Evolutionary conservation across 2,329 filamentous ascomycete genomes (phyloP).

Genomic region (Simplicillium aogashimaense): DNA sequence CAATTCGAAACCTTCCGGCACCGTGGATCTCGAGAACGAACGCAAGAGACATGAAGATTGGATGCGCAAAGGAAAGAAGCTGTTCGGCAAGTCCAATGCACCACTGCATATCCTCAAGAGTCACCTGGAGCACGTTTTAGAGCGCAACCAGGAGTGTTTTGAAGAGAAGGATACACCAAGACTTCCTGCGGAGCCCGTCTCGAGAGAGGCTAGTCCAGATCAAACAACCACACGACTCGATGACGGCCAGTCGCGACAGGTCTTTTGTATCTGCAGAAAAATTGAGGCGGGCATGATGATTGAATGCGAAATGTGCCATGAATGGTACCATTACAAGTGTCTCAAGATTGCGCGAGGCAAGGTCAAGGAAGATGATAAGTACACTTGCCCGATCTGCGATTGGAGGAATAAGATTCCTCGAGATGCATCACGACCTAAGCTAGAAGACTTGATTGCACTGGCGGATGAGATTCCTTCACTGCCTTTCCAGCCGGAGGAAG

Average conservation of each 20-base stretch:
- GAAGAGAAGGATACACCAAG: constrained; percentile 78
- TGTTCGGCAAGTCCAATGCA: constrained; percentile 97
- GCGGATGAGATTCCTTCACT: constrained; percentile 70
- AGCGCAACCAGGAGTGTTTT: constrained; percentile 85
- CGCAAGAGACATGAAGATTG: constrained; percentile 94
- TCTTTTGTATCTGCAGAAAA: constrained; percentile 93
- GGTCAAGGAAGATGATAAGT: constrained; percentile 97
- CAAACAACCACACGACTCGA: constrained; percentile 46
- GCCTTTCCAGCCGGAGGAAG: constrained; percentile 94
- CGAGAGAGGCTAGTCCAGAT: constrained; percentile 60
- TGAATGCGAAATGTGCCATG: constrained; percentile 94
- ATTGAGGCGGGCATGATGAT: constrained; percentile 99
- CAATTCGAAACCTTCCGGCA: constrained; percentile 86
- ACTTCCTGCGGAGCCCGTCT: constrained; percentile 83
- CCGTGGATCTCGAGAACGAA: constrained; percentile 86
- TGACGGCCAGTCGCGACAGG: constrained; percentile 58
- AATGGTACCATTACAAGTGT: constrained; percentile 99
- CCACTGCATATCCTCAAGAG: constrained; percentile 90
- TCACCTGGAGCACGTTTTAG: constrained; percentile 87
- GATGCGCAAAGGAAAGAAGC: constrained; percentile 96
- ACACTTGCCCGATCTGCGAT: constrained; percentile 96
- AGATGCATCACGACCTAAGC: constrained; percentile 87
- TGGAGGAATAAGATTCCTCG: constrained; percentile 95
- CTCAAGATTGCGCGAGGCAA: constrained; percentile 96
- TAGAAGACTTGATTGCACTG: constrained; percentile 80